Base-by-base conservation (phyloP, 1,284 basidiomycete genomes). In the Ceratobasidium theobromae region DNA sequence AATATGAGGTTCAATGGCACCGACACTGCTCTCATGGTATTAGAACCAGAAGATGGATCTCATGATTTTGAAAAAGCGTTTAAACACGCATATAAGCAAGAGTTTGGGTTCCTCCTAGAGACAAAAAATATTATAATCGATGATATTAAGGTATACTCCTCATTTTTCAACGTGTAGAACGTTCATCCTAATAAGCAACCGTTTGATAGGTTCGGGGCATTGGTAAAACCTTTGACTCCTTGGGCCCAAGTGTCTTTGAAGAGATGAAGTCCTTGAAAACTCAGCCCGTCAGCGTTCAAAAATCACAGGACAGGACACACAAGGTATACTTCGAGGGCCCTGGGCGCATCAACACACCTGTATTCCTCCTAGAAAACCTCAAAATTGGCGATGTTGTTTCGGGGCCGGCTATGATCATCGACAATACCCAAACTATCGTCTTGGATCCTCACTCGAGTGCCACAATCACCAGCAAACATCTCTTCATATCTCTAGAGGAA, bases 1-100 rank as follows among this genome's bases (percentile, higher is more conserved):
- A 95, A 98, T 74, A 92, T 95, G 90, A 85, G 94, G 41, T 95
- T 93, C 72, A 88, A 94, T 55, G 91, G 93, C 1, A 95, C 93
- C 0, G 95, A 97, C 77, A 97, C 95, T 0, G 84, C 92, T 6
- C 76, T 98, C 69, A 96, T 97, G 93, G 86, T 94, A 1, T 77
- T 91, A 6, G 86, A 89, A 6, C 77, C 75, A 0, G 74, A 77
- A 8, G 77, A 77, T 52, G 83, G 84, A 9, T 72, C 79, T 4
- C 86, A 88, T 71, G 89, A 95, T 74, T 94, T 90, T 75, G 87
- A 88, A 72, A 80, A 80, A 0, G 90, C 86, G 4, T 98, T 98
- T 80, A 86, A 84, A 74, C 76, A 82, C 53, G 81, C 83, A 55
- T 93, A 95, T 77, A 88, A 86, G 76, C 76, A 84, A 21, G 91